These are phyloP conservation scores for Citrullus amarus DNA, from an alignment of 306 rosid species.

Conservation along the genomic window DNA sequence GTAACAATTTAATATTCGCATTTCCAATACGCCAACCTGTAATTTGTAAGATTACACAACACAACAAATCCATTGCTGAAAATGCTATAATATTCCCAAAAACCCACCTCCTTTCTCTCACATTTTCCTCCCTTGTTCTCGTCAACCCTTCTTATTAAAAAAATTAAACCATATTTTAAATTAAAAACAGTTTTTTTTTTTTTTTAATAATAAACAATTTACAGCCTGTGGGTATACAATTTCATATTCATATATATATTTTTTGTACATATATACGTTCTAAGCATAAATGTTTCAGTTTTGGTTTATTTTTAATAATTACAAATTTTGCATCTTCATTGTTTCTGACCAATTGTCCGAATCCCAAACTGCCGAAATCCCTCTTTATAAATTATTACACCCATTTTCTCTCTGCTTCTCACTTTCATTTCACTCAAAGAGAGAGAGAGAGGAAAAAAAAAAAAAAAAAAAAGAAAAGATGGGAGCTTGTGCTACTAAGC, in stretches of 20 bases:
- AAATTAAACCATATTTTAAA: too few species aligned
- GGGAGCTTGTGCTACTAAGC: constrained; percentile 17
- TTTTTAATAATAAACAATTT: too few species aligned
- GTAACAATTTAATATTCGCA: too few species aligned
- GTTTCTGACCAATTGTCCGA: background rate
- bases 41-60: background rate
- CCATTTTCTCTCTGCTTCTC: background rate
- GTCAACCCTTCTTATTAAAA: too few species aligned
- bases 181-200: too few species aligned
- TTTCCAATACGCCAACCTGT: background rate
- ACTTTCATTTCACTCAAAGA: background rate
- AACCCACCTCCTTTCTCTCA: too few species aligned
- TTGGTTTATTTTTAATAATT: background rate
- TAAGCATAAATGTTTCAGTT: background rate
- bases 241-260: background rate
- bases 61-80: background rate
- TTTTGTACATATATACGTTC: background rate
- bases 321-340: background rate
- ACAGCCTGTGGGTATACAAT: too few species aligned
- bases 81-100: background rate
- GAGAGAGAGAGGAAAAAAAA: background rate
- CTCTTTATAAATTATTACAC: background rate
- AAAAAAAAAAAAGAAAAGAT: background rate
- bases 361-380: constrained; percentile 1
- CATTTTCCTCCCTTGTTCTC: too few species aligned